Conservation (phyloP, 2,329 filamentous ascomycete genomes). For the Microcera coccophila region DNA sequence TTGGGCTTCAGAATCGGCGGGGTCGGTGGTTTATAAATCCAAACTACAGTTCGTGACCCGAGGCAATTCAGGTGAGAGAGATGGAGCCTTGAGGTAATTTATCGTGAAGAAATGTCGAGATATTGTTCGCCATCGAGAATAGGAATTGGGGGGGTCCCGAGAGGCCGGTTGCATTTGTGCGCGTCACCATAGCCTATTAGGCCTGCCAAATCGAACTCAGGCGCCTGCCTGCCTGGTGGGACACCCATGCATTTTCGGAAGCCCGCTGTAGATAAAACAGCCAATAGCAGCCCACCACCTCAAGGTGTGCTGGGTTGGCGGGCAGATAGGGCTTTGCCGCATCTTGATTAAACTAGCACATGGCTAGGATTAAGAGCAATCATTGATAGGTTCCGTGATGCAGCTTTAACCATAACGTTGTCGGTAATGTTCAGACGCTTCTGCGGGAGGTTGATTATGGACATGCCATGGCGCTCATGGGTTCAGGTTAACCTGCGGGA, state of each 20-base stretch:
- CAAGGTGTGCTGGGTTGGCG: neutral
- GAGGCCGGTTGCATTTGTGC: constrained; percentile 20
- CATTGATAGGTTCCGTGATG: too few species aligned
- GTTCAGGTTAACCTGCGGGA: neutral
- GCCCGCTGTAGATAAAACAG: neutral
- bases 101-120: neutral
- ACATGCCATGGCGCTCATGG: too few species aligned
- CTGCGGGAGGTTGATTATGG: too few species aligned
- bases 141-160: constrained; percentile 5
- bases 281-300: neutral
- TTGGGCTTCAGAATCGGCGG: neutral
- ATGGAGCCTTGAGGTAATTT: neutral
- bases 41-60: too few species aligned
- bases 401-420: too few species aligned
- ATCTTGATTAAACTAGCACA: too few species aligned
- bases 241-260: neutral
- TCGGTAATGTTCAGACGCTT: too few species aligned
- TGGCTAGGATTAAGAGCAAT: too few species aligned
- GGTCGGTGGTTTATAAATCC: too few species aligned
- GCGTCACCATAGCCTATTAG: too few species aligned
- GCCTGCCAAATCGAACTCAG: constrained; percentile 5
- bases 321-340: neutral
- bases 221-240: neutral
- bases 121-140: neutral
- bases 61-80: too few species aligned